Percentiles rank a stretch among this genome's conserved stretches.
Evolutionary conservation across 2,329 filamentous ascomycete genomes (phyloP).

Genomic region (Calonectria pseudoturangicola): DNA sequence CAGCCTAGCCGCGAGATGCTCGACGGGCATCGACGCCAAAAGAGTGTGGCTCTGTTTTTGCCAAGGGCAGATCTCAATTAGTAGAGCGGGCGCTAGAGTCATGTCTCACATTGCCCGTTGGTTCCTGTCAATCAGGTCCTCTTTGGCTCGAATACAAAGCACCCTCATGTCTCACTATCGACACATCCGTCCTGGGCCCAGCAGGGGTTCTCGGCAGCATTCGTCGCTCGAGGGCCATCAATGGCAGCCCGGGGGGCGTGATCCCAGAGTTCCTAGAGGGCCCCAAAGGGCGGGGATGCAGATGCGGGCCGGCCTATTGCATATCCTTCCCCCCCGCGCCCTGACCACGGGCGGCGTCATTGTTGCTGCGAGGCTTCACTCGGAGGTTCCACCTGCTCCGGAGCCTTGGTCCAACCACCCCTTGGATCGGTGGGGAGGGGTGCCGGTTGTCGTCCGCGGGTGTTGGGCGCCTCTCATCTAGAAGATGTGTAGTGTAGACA

Average conservation of each 20-base stretch:
- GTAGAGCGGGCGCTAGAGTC: slow-evolving; percentile 38
- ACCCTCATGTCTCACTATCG: slow-evolving; percentile 17
- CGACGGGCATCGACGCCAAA: slow-evolving; percentile 27
- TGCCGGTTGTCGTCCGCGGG: slow-evolving; percentile 26
- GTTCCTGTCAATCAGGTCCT: slow-evolving; percentile 27
- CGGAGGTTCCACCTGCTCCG: slow-evolving; percentile 22
- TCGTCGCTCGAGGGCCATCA: slow-evolving; percentile 1
- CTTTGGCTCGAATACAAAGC: slow-evolving; percentile 27
- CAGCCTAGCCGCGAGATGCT: slow-evolving; percentile 8
- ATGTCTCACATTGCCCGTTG: slow-evolving; percentile 44
- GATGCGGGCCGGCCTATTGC: slow-evolving; percentile 22
- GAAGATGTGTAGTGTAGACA: slow-evolving; percentile 14
- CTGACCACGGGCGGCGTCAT: slow-evolving; percentile 5
- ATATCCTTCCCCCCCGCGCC: slow-evolving; percentile 13
- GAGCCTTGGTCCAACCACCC: slow-evolving; percentile 27
- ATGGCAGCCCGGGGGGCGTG: neutral
- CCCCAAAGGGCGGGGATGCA: slow-evolving; percentile 7
- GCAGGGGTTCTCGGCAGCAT: slow-evolving; percentile 24
- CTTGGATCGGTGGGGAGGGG: slow-evolving; percentile 17
- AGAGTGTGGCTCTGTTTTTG: slow-evolving; percentile 38
- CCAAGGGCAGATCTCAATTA: slow-evolving; percentile 52
- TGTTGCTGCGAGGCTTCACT: slow-evolving; percentile 22
- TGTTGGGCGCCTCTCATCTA: slow-evolving; percentile 17
- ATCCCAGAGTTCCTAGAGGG: slow-evolving; percentile 1
- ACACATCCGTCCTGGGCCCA: slow-evolving; percentile 4